phyloP scores from a whole-genome alignment of 306 rosid genomes.

The Alnus rubra region DNA sequence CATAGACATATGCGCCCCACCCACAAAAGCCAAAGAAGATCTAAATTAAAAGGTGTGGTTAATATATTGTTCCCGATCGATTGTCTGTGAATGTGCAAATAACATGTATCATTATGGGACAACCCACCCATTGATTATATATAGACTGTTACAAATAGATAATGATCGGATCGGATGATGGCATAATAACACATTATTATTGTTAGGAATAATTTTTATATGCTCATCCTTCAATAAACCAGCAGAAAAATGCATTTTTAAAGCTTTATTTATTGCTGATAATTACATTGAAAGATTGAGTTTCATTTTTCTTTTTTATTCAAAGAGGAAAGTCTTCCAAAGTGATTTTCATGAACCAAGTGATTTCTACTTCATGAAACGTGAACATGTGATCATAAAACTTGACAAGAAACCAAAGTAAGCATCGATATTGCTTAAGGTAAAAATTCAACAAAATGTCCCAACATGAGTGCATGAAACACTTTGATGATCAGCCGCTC shows the following conservation, averaged over 20 bases:
- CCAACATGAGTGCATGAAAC: neutral
- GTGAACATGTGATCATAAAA: too few species aligned
- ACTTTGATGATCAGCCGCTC: neutral
- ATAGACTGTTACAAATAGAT: neutral
- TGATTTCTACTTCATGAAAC: too few species aligned
- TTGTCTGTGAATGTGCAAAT: constrained; percentile 21
- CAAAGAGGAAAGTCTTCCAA: too few species aligned
- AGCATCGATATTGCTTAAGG: neutral
- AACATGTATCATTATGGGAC: constrained; percentile 21
- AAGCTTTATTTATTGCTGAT: neutral
- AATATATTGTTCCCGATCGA: neutral
- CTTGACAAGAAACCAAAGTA: neutral
- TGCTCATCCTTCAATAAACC: constrained; percentile 10
- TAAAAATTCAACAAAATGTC: neutral
- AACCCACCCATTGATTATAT: neutral
- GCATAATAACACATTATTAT: constrained; percentile 12
- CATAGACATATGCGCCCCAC: constrained; percentile 20
- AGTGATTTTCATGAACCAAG: too few species aligned
- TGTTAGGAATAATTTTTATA: constrained; percentile 6
- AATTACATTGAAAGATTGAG: neutral
- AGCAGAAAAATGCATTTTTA: neutral
- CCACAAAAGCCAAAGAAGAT: constrained; percentile 17
- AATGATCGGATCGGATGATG: constrained; percentile 29
- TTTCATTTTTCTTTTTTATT: neutral
- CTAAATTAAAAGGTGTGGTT: constrained; percentile 3